Conservation (phyloP, 345 rosid genomes). For the Aquilaria malaccensis region DNA sequence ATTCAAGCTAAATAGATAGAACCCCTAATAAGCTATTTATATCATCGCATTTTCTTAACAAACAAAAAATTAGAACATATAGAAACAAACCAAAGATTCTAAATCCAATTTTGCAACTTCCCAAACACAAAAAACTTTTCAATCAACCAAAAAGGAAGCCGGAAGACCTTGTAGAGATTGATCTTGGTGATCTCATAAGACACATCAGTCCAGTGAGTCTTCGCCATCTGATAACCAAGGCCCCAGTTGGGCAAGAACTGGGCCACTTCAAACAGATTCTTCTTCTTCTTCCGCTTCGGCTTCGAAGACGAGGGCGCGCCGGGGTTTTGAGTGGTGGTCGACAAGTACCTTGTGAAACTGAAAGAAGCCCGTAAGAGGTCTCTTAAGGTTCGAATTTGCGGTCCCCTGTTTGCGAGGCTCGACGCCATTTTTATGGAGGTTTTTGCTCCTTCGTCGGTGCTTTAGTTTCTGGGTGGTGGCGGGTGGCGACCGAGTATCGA, state of each 20-base stretch:
- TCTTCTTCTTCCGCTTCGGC: slow-evolving; percentile 67
- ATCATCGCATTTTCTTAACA: too few species aligned
- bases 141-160: neutral
- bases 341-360: slow-evolving; percentile 36
- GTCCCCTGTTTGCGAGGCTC: slow-evolving; percentile 27
- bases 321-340: slow-evolving; percentile 25
- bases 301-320: slow-evolving; percentile 21
- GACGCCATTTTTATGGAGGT: slow-evolving; percentile 30
- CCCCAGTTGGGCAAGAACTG: slow-evolving; percentile 97
- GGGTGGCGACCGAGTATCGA: too few species aligned
- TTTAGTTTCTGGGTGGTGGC: too few species aligned
- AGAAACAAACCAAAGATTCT: neutral
- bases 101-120: neutral
- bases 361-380: slow-evolving; percentile 35
- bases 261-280: slow-evolving; percentile 90
- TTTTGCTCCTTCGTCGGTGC: neutral
- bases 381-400: slow-evolving; percentile 15
- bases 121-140: neutral
- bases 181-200: slow-evolving; percentile 89
- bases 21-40: too few species aligned
- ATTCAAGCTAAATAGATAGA: too few species aligned
- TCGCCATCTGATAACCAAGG: slow-evolving; percentile 85
- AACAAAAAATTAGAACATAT: neutral
- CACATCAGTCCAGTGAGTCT: slow-evolving; percentile 84
- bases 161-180: slow-evolving; percentile 85